phyloP scores from a whole-genome alignment of 495 filamentous ascomycete species.

The Aspergillus nanangensis region DNA sequence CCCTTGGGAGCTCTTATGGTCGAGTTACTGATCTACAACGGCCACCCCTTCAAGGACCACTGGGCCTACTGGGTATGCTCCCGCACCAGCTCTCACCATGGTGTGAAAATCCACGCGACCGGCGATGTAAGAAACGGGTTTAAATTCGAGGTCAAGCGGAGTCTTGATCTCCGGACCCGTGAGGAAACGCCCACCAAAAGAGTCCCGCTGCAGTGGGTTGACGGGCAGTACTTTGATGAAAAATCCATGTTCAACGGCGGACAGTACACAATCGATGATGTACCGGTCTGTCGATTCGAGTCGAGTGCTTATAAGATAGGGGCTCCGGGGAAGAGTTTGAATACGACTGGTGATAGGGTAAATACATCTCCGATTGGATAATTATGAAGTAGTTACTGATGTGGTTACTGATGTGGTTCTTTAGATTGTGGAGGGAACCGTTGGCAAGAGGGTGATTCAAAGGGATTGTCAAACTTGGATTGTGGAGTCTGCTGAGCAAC shows the following conservation, averaged over 20 bases:
- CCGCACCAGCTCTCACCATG: slow-evolving; percentile 8
- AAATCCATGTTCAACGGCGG: slow-evolving; percentile 18
- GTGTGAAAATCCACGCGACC: slow-evolving; percentile 18
- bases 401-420: no score
- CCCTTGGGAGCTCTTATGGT: slow-evolving; percentile 3
- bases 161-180: slow-evolving; percentile 9
- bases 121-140: slow-evolving; percentile 24
- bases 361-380: no score
- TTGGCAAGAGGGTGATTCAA: slow-evolving; percentile 11
- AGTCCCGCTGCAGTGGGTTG: slow-evolving; percentile 25
- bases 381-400: no score
- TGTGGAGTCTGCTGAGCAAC: slow-evolving; percentile 22
- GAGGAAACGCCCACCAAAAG: slow-evolving; percentile 11
- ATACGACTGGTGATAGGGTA: slow-evolving; percentile 7
- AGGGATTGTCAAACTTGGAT: slow-evolving; percentile 29
- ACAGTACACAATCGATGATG: slow-evolving; percentile 7
- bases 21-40: slow-evolving; percentile 24
- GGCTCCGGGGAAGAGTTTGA: slow-evolving; percentile 7
- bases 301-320: slow-evolving; percentile 8
- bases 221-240: slow-evolving; percentile 12
- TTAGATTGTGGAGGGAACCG: neutral
- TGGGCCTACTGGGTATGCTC: slow-evolving; percentile 25
- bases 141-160: slow-evolving; percentile 20
- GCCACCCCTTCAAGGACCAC: slow-evolving; percentile 27
- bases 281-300: slow-evolving; percentile 18